Percentiles rank a stretch among this genome's conserved stretches.
Evolutionary conservation across 176 grass and related monocot species (phyloP).

Genomic region (Panicum miliaceum): DNA sequence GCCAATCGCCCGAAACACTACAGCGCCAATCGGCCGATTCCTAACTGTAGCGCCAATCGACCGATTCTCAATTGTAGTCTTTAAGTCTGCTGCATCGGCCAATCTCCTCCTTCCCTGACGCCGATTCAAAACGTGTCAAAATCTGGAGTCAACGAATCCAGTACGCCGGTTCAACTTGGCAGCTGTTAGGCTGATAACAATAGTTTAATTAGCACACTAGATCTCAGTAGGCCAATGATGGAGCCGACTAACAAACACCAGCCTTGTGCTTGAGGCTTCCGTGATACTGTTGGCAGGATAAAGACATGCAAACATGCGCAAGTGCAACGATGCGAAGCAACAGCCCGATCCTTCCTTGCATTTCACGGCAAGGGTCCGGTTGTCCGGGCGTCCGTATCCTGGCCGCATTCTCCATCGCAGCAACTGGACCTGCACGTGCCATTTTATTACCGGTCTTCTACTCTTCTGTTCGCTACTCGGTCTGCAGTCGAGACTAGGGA

Average conservation of each 20-base stretch:
- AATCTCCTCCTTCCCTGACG: too few species aligned
- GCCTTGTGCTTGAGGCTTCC: conserved; percentile 18
- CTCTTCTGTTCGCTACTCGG: background rate
- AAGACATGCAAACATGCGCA: conserved; percentile 17
- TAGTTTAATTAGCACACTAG: background rate
- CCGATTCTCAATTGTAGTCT: too few species aligned
- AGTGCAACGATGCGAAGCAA: conserved; percentile 45
- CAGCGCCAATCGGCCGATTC: too few species aligned
- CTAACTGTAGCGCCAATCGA: too few species aligned
- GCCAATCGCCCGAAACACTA: too few species aligned
- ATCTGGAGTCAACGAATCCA: too few species aligned
- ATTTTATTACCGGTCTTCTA: too few species aligned
- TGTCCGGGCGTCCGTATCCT: background rate
- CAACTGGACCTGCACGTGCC: background rate
- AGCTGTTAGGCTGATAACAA: background rate
- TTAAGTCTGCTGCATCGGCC: too few species aligned
- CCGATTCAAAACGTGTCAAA: too few species aligned
- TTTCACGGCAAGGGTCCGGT: conserved; percentile 29
- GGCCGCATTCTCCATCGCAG: background rate
- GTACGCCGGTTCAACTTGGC: background rate
- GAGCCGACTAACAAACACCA: conserved; percentile 11
- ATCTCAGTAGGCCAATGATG: conserved; percentile 12
- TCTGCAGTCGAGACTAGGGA: background rate
- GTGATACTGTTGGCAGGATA: conserved; percentile 14
- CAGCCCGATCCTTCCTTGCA: conserved; percentile 21